These are phyloP conservation scores for Kurtzmaniella quercitrusa DNA, from an alignment of 1,139 yeast species.

Conservation along the genomic window DNA sequence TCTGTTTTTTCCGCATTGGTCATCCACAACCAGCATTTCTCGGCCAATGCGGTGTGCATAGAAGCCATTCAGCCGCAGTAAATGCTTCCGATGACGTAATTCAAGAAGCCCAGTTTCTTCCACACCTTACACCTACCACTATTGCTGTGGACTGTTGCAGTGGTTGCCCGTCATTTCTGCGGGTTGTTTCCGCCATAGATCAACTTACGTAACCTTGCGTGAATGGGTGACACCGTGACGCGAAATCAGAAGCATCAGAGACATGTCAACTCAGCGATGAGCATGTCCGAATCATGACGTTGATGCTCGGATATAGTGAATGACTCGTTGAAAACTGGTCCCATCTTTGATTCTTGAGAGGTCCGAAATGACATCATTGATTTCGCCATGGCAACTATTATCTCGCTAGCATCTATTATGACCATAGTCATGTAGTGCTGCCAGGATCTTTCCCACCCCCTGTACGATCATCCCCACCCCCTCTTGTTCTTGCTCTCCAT, in stretches of 20 bases:
- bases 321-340: too few species aligned
- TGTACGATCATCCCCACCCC: too few species aligned
- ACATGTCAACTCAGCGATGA: too few species aligned
- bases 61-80: neutral
- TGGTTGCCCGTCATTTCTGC: neutral
- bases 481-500: too few species aligned
- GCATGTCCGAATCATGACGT: too few species aligned
- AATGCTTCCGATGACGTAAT: conserved; percentile 1
- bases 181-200: neutral
- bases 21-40: neutral
- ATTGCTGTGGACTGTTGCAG: neutral
- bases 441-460: neutral
- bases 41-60: neutral
- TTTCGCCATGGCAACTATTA: too few species aligned
- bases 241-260: too few species aligned
- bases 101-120: conserved; percentile 2
- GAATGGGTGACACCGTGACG: neutral
- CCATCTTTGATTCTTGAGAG: too few species aligned
- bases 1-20: neutral
- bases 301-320: too few species aligned
- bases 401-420: too few species aligned
- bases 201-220: neutral
- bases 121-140: neutral
- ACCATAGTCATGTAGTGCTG: too few species aligned
- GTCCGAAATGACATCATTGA: too few species aligned